A percentile compares a stretch with the other conserved stretches of the same genome.
These are phyloP conservation scores for Penicillium sclerotigenum DNA, from an alignment of 2,329 filamentous ascomycete species.

Conservation along the genomic window DNA sequence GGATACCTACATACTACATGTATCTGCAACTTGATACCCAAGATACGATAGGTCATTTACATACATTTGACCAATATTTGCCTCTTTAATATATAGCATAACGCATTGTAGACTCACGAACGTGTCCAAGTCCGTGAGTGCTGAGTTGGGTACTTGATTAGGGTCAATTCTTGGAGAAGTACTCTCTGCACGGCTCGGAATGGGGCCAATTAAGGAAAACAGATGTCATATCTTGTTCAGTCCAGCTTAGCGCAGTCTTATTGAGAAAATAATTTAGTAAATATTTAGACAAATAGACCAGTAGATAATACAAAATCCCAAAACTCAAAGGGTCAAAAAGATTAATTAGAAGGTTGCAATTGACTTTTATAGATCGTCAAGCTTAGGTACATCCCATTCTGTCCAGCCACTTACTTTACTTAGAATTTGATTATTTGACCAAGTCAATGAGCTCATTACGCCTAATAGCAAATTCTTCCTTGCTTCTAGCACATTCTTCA, in stretches of 20 bases:
- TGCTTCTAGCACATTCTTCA: not conserved
- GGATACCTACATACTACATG: slow-evolving; percentile 1
- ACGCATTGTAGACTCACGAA: not conserved
- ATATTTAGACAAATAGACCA: too few species aligned
- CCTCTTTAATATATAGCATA: not conserved
- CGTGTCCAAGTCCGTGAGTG: not conserved
- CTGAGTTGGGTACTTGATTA: not conserved
- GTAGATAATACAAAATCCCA: too few species aligned
- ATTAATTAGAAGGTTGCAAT: not conserved
- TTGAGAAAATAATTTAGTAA: too few species aligned
- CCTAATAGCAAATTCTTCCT: not conserved
- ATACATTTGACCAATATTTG: not conserved
- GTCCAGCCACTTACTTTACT: not conserved
- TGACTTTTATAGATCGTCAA: not conserved
- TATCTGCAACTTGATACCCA: slow-evolving; percentile 7
- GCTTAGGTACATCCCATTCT: not conserved
- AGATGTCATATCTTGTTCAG: not conserved
- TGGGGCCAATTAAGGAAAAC: not conserved
- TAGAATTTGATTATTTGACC: not conserved
- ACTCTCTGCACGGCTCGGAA: too few species aligned
- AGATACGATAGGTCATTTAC: not conserved
- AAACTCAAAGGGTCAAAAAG: too few species aligned
- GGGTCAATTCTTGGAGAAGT: not conserved
- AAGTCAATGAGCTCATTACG: not conserved
- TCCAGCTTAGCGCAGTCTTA: not conserved